Base-by-base conservation (phyloP, 306 rosid genomes). In the Gastrolobium villosum region DNA sequence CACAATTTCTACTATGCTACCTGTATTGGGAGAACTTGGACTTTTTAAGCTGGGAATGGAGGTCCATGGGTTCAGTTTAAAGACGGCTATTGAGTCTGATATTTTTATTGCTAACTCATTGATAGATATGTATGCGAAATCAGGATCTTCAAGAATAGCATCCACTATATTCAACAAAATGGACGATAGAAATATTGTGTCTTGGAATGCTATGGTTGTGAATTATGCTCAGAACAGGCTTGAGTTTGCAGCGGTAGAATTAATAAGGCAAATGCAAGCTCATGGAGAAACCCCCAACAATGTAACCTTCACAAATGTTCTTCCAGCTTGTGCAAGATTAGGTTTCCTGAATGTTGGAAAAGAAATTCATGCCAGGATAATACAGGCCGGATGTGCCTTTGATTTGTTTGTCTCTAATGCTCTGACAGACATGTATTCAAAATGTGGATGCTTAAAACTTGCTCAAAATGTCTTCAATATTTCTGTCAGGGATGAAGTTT, bases 131-230 rank as follows among this genome's bases (percentile, higher is more conserved):
- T 92, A 92, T 76, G 90, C 93, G 7, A 94, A 94, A 75, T 88
- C 94, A 41, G 97, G 97, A 67, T 45, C 20, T 77, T 65, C 88
- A 8, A 30, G 60, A 34, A 48, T 57, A 66, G 96, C 98, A 2
- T 84, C 90, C 11, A 28, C 65, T 66, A 84, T 92, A 60, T 94
- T 94, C 77, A 76, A 84, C 54, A 81, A 76, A 50, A 88, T 87
- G 87, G 85, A 68, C 54, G 84, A 74, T 45, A 94, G 82, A 86
- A 92, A 88, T 48, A 67, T 79, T 54, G 98, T 92, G 67, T 90
- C 98, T 14, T 94, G 96, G 97, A 94, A 92, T 88, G 92, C 97
- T 20, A 92, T 90, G 98, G 61, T 92, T 57, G 96, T 94, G 10
- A 94, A 92, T 90, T 89, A 76, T 49, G 90, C 91, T 74, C 97